Evolutionary conservation across 305 asterid genomes (phyloP), one percentile per base, ranked within the genome.

Genomic region (Fraxinus nigra): DNA sequence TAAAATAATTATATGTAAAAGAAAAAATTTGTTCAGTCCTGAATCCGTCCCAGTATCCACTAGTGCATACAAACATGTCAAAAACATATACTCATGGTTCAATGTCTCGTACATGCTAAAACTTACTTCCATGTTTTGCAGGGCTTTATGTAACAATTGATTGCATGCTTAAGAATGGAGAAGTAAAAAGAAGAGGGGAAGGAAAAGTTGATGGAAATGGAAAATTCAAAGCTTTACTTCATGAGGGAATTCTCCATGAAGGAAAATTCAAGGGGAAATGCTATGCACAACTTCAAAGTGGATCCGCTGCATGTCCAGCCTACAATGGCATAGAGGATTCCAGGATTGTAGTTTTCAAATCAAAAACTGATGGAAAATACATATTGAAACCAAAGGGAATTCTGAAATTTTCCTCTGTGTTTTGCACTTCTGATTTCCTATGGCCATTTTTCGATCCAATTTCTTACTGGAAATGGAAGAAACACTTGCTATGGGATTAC

Each of bases 271-370:
- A 87, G 18, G 87, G 89, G 38, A 94, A 91, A 33, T 95, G 99
- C 86, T 92, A 88, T 61, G 95, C 93, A 5, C 98, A 92, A 76
- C 94, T 95, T 80, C 95, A 91, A 54, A 91, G 90, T 82, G 92
- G 93, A 1, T 83, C 93, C 3, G 65, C 80, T 61, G 94, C 97
- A 20, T 95, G 99, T 85, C 90, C 97, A 1, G 88, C 93, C 32
- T 92, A 88, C 77, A 51, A 85, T 14, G 92, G 90, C 35, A 18
- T 87, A 0, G 91, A 92, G 63, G 88, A 92, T 46, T 33, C 92
- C 80, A 93, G 89, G 79, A 87, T 95, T 34, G 80, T 87, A 22
- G 72, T 26, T 9, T 74, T 82, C 84, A 89, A 87, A 40, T 67
- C 90, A 16, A 46, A 73, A 30, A 24, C 79, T 67, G 81, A 86